Conservation (phyloP, 192 early-diverging fungal genomes). For the Pilobolus umbonatus region DNA sequence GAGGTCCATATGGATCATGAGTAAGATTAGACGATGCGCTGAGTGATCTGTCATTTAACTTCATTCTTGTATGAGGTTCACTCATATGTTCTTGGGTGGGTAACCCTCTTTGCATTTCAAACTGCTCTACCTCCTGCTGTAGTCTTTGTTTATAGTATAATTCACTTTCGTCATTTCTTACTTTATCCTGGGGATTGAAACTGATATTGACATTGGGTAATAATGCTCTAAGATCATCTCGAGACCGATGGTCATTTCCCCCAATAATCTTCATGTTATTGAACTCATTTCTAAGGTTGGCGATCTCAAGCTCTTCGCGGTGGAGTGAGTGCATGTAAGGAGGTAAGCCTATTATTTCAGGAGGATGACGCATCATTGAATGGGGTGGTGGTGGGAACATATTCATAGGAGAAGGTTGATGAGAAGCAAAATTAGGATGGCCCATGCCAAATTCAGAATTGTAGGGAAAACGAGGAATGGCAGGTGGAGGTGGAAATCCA, state of each 20-base stretch:
- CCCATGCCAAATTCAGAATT: neutral
- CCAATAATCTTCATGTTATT: neutral
- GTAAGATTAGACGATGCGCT: neutral
- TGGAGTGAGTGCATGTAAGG: neutral
- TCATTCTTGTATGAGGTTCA: no score
- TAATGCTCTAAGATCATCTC: conserved; percentile 47
- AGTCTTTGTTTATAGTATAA: conserved; percentile 13
- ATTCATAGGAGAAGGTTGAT: neutral
- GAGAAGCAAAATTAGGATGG: conserved; percentile 4
- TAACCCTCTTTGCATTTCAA: neutral
- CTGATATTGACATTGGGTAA: conserved; percentile 61
- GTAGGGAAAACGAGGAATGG: conserved; percentile 6
- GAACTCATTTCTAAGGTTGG: conserved; percentile 8
- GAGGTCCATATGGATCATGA: neutral
- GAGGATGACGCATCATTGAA: conserved; percentile 12
- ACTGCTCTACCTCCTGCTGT: neutral
- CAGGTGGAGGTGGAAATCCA: conserved; percentile 10
- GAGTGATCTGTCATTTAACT: neutral
- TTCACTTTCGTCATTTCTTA: conserved; percentile 9
- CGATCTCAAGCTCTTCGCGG: conserved; percentile 1
- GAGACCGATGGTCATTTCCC: neutral
- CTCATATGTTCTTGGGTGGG: neutral
- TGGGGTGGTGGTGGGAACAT: conserved; percentile 15
- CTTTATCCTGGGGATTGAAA: conserved; percentile 33
- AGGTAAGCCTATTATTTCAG: conserved; percentile 4